Percentiles rank a stretch among this genome's conserved stretches.
These are phyloP conservation scores for Ganoderma leucocontextum DNA, from an alignment of 1,284 basidiomycete genomes.

Conservation along the genomic window DNA sequence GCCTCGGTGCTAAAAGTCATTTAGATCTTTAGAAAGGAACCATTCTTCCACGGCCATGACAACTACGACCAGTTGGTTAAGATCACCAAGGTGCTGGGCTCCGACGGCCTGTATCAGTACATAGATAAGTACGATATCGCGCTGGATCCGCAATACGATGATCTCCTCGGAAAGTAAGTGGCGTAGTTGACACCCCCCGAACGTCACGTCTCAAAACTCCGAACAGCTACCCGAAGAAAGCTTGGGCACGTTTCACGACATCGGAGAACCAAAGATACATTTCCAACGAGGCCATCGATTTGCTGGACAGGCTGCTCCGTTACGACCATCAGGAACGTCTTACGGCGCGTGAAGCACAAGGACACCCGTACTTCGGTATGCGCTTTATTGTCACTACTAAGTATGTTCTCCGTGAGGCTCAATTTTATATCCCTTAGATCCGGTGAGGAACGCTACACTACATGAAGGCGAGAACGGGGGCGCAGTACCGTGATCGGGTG, in stretches of 20 bases:
- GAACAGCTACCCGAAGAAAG: conserved; percentile 87
- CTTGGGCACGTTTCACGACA: conserved; percentile 94
- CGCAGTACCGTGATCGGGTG: conserved; percentile 63
- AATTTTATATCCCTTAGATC: conserved; percentile 51
- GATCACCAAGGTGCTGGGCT: conserved; percentile 97
- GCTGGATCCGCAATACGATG: conserved; percentile 90
- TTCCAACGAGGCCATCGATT: conserved; percentile 97
- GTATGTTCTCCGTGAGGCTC: conserved; percentile 35
- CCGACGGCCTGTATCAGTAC: conserved; percentile 92
- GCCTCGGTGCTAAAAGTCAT: not conserved
- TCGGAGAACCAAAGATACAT: conserved; percentile 97
- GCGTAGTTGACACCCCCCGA: conserved; percentile 16
- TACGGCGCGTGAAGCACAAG: conserved; percentile 92
- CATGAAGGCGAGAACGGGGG: conserved; percentile 77
- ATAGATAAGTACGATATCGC: conserved; percentile 96
- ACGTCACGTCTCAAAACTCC: conserved; percentile 18
- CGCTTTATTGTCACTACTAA: conserved; percentile 13
- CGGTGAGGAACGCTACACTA: conserved; percentile 61
- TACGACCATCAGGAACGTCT: conserved; percentile 98
- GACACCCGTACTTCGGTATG: conserved; percentile 88
- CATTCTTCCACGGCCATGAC: conserved; percentile 99
- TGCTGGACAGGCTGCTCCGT: conserved; percentile 93
- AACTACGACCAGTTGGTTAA: conserved; percentile 99
- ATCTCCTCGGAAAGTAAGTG: conserved; percentile 80
- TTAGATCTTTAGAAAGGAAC: conserved; percentile 98